Base-by-base conservation (phyloP, 1,284 basidiomycete species). In the Ceratobasidium theobromae region DNA sequence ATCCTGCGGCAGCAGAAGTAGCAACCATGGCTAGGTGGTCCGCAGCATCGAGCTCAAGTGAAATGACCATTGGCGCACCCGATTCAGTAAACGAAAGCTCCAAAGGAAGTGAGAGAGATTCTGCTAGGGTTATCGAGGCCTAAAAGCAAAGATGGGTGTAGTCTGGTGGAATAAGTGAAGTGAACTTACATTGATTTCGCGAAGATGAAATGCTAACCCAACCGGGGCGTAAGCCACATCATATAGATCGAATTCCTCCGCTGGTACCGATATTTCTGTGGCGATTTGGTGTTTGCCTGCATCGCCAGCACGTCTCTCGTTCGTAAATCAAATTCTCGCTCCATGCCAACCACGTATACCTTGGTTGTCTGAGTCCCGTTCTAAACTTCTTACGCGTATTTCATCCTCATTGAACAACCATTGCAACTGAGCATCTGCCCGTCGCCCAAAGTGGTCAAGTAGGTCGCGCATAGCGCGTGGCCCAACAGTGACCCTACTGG, bases 101-200 rank as follows among this genome's bases (percentile, higher is more conserved):
- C 28, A 92, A 77, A 5, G 83, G 73, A 33, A 85, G 76, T 6
- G 81, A 77, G 75, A 85, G 84, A 3, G 85, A 82, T 73, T 92
- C 90, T 1, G 89, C 88, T 72, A 86, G 89, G 3, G 85, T 79
- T 62, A 91, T 84, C 0, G 87, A 87, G 6, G 89, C 89, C 89
- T 92, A 69, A 8, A 12, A 5, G 11, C 58, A 54, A 25, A 55
- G 46, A 52, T 33, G 23, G 58, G 48, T 55, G 14, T 58, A 40
- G 67, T 5, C 1, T 30, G 71, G 53, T 45, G 16, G 57, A 30
- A 46, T 67, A 55, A 40, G 41, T 28, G n/a, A 4, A 23, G 21
- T 21, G 33, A 16, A 74, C 81, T 69, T 70, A 91, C 89, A 71
- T 86, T 89, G 75, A 93, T 91, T 76, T 93, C 90, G 38, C 86